phyloP scores from a whole-genome alignment of 139 green algal genomes.

The Limnomonas spitsbergensis region DNA sequence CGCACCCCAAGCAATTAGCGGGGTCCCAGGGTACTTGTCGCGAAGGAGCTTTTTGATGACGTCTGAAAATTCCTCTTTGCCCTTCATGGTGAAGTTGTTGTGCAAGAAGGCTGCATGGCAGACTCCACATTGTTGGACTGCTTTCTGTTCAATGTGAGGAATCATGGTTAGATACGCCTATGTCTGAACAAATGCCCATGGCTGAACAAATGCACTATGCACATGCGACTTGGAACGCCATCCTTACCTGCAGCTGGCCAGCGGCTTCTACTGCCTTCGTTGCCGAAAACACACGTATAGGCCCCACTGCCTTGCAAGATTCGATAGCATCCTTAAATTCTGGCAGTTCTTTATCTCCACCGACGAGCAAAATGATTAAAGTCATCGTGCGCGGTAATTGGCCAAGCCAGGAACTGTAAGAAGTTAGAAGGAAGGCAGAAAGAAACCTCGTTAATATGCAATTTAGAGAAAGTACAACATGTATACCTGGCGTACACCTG shows the following conservation, averaged over 20 bases:
- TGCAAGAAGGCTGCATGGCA: slow-evolving; percentile 21
- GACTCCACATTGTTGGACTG: background rate
- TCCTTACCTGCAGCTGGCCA: background rate
- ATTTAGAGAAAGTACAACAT: too few species aligned
- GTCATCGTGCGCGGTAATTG: too few species aligned
- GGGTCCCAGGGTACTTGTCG: slow-evolving; percentile 27
- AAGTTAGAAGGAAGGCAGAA: too few species aligned
- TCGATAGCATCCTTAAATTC: slow-evolving; percentile 8
- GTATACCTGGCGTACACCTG: too few species aligned
- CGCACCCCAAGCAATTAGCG: slow-evolving; percentile 24
- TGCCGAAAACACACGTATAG: slow-evolving; percentile 25
- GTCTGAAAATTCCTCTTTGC: slow-evolving; percentile 39
- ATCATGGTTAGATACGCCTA: too few species aligned
- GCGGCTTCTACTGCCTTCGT: slow-evolving; percentile 20
- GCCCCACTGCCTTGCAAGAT: slow-evolving; percentile 23
- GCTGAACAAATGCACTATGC: background rate
- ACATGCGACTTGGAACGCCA: background rate
- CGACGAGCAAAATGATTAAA: background rate
- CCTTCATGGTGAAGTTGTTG: slow-evolving; percentile 28
- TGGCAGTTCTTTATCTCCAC: slow-evolving; percentile 2
- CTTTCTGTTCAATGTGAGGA: slow-evolving; percentile 3
- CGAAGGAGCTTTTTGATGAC: slow-evolving; percentile 27
- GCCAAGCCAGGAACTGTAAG: too few species aligned
- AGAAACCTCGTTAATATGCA: too few species aligned
- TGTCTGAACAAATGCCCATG: too few species aligned